Base-by-base conservation (phyloP, 192 early-diverging fungal genomes). In the Physocladia obscura region DNA sequence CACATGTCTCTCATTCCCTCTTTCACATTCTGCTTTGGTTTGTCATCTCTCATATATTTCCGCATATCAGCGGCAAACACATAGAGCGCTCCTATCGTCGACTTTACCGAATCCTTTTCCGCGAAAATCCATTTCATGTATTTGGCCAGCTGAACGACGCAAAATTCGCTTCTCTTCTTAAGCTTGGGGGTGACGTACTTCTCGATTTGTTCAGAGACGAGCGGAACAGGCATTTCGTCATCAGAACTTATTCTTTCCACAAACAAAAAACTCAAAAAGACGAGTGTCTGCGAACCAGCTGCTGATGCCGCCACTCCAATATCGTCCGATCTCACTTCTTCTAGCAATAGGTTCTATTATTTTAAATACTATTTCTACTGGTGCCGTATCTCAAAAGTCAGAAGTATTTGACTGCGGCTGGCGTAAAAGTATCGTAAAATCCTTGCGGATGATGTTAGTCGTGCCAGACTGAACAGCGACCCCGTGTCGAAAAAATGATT, bases 371-470 rank as follows among this genome's bases (percentile, higher is more conserved):
- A 44, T 44, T 44, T 44, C 8, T 44, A 44, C 40, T 44, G 40
- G 40, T 44, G 40, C 40, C 40, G 40, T n/a, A 44, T 44, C 40
- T n/a, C 40, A 54, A 27, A 54, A 54, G 52, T 54, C 52, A 22
- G 54, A 55, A 55, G 54, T 55, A 55, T 26, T 55, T 55, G 54
- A 55, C 54, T 55, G 54, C 54, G 54, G 54, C 54, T 55, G 54
- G 54, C 54, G 54, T 26, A 55, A 55, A 55, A 19, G 27, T 26
- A 55, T 55, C 54, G 54, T 55, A 55, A 55, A 55, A 55, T 27
- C 54, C 54, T 26, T 1, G 54, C 2, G 54, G 54, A n/a, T 55
- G 54, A 55, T 55, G 54, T 55, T 55, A 55, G 54, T 55, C n/a
- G 54, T 55, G 54, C 54, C 4, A 3, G 54, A 55, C 54, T 55